Conservation (phyloP, 371 early-diverging fungal genomes). For the Mortierella sp. region DNA sequence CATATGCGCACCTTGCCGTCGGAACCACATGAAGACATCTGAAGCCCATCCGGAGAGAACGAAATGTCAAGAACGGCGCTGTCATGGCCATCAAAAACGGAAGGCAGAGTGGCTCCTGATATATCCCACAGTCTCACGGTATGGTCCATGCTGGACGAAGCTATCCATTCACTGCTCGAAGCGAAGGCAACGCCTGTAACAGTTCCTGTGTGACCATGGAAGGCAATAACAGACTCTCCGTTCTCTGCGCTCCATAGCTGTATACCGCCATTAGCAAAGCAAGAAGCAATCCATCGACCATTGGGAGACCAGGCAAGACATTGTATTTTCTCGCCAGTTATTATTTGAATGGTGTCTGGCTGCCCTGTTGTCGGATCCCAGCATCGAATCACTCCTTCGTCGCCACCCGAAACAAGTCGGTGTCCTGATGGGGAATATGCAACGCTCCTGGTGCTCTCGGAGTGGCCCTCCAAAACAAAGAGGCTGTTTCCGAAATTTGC, state of each 20-base stretch:
- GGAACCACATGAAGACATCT: too few relatives aligned
- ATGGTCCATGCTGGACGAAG: not conserved
- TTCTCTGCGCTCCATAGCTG: slow-evolving; percentile 11
- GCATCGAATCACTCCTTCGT: not conserved
- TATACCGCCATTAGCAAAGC: too few relatives aligned
- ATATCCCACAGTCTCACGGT: not conserved
- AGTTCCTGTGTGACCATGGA: not conserved
- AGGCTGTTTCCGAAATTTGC: not conserved
- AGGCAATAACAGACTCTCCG: not conserved
- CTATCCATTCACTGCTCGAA: not conserved
- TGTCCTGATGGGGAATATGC: not conserved
- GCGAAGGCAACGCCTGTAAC: not conserved
- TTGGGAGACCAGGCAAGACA: too few relatives aligned
- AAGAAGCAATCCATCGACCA: too few relatives aligned
- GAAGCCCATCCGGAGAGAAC: too few relatives aligned
- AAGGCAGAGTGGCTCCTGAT: too few relatives aligned
- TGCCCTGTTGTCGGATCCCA: too few relatives aligned
- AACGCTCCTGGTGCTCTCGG: not conserved
- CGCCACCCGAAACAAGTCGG: too few relatives aligned
- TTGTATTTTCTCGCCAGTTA: too few relatives aligned
- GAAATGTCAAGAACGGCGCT: too few relatives aligned
- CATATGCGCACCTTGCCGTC: too few relatives aligned
- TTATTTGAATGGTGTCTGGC: too few relatives aligned
- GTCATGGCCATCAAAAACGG: not conserved
- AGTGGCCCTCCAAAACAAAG: not conserved